These are phyloP conservation scores for Monilinia fructicola DNA, from an alignment of 2,329 filamentous ascomycete species.

Conservation along the genomic window DNA sequence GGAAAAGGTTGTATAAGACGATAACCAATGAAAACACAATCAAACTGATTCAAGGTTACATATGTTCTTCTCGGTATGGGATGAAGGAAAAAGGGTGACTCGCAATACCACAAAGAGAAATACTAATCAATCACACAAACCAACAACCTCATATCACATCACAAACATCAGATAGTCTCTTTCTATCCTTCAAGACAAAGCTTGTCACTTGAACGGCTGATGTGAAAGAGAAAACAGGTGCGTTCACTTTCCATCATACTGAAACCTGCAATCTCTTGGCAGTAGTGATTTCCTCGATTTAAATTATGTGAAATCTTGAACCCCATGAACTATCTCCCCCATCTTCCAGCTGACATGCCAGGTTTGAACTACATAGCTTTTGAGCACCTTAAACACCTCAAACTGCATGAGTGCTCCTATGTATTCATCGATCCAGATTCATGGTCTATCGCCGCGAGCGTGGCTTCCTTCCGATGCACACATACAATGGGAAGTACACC, in stretches of 20 bases:
- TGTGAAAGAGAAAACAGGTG: neutral
- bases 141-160: neutral
- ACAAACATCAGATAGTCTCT: neutral
- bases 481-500: constrained; percentile 65
- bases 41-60: constrained; percentile 2
- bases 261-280: neutral
- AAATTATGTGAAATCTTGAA: neutral
- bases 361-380: neutral
- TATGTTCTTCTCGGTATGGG: neutral
- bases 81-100: neutral
- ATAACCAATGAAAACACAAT: neutral
- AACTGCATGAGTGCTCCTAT: neutral
- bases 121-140: neutral
- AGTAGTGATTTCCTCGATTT: neutral
- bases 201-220: constrained; percentile 9
- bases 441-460: constrained; percentile 32
- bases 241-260: neutral
- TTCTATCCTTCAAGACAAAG: neutral
- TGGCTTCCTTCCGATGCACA: constrained; percentile 62
- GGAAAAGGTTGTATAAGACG: neutral
- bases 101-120: constrained; percentile 4
- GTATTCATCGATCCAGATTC: neutral
- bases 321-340: neutral
- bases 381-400: neutral
- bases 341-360: constrained; percentile 6